Percentiles rank a stretch among this genome's conserved stretches.
Conservation (phyloP, 2,329 filamentous ascomycete genomes). For the Verticillium longisporum region DNA sequence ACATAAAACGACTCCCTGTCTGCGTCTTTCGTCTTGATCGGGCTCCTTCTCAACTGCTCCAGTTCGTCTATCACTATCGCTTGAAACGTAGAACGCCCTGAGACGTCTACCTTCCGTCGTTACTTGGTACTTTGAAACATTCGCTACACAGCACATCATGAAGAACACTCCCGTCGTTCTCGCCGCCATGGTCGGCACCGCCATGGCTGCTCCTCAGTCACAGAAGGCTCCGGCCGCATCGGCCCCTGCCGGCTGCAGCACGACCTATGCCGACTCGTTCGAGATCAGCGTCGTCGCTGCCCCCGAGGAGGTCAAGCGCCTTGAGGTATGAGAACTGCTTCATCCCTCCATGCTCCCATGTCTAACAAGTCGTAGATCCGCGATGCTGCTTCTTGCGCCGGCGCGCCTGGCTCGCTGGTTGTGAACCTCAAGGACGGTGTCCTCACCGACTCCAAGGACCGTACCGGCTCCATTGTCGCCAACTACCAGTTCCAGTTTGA, state of each 20-base stretch:
- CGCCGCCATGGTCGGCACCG: constrained; percentile 26
- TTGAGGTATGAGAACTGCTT: not conserved
- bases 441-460: constrained; percentile 56
- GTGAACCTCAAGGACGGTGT: constrained; percentile 59
- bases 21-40: not conserved
- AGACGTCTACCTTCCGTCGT: not conserved
- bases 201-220: constrained; percentile 31
- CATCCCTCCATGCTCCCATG: not conserved
- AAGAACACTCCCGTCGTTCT: constrained; percentile 25
- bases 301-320: constrained; percentile 4
- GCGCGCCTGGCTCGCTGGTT: constrained; percentile 44
- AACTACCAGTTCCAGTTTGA: constrained; percentile 83
- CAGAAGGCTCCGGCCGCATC: constrained; percentile 41
- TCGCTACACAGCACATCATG: not conserved
- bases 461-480: constrained; percentile 71
- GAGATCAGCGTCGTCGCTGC: constrained; percentile 47
- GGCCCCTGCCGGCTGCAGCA: constrained; percentile 46
- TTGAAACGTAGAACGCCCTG: not conserved
- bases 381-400: constrained; percentile 1
- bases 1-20: not conserved
- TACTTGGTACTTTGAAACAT: not conserved
- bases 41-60: not conserved
- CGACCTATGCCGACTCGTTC: constrained; percentile 45
- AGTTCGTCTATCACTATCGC: not conserved
- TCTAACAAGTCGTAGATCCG: constrained; percentile 1